A percentile compares a stretch with the other conserved stretches of the same genome.
phyloP scores from a whole-genome alignment of 208 protist species.

The Leptomonas pyrrhocoris region DNA sequence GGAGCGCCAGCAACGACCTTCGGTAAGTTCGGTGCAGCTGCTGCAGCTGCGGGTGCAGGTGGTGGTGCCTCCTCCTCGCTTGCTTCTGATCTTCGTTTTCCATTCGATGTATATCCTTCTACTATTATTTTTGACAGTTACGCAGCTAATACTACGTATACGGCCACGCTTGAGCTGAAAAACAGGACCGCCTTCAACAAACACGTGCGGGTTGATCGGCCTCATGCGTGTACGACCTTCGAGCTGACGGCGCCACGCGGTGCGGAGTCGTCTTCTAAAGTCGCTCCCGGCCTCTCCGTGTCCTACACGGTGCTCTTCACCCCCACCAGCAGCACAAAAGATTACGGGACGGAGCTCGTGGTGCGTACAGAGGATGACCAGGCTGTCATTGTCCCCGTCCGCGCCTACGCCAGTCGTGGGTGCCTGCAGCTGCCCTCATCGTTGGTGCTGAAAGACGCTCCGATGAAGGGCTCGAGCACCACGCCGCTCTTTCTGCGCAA shows the following conservation, averaged over 20 bases:
- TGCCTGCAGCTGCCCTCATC: constrained; percentile 80
- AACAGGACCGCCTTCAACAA: constrained; percentile 83
- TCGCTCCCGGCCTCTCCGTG: constrained; percentile 91
- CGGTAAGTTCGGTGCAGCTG: neutral
- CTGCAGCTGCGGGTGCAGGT: constrained; percentile 1
- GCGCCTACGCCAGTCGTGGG: constrained; percentile 82
- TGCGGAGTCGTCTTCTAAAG: constrained; percentile 66
- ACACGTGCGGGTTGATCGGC: constrained; percentile 82
- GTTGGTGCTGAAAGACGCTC: constrained; percentile 65
- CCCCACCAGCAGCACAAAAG: constrained; percentile 58
- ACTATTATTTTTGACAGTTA: constrained; percentile 85
- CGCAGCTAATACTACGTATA: constrained; percentile 75
- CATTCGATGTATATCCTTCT: constrained; percentile 85
- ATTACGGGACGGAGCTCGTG: constrained; percentile 88
- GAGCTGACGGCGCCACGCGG: constrained; percentile 60
- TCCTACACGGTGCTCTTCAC: constrained; percentile 86
- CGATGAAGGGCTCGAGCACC: constrained; percentile 66
- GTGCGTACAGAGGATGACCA: constrained; percentile 88
- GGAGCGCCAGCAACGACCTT: neutral
- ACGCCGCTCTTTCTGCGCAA: constrained; percentile 93
- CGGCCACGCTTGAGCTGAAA: constrained; percentile 72
- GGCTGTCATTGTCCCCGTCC: constrained; percentile 83
- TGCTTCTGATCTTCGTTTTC: constrained; percentile 13
- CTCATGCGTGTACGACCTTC: constrained; percentile 73
- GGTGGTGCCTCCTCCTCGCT: neutral